phyloP scores from a whole-genome alignment of 2,329 filamentous ascomycete species.

The Raffaelea deltoideospora region DNA sequence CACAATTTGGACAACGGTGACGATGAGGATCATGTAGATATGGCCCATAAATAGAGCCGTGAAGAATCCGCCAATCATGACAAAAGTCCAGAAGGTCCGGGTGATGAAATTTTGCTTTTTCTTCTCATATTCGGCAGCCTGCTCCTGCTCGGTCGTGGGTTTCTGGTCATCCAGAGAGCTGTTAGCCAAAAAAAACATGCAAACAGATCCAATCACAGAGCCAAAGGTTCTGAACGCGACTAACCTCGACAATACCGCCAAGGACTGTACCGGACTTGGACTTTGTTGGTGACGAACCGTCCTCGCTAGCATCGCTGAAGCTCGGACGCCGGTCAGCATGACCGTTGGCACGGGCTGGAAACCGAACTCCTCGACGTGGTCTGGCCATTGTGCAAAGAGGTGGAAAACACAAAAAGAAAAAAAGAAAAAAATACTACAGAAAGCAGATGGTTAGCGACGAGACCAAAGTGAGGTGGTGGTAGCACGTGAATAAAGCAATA shows the following conservation, averaged over 20 bases:
- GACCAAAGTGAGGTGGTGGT: too few species aligned
- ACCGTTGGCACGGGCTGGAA: conserved; percentile 36
- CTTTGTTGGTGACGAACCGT: conserved; percentile 10
- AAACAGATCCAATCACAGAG: conserved; percentile 1
- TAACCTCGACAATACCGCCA: conserved; percentile 23
- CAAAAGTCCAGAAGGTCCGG: conserved; percentile 90
- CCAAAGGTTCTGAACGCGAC: neutral
- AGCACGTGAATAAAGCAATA: too few species aligned
- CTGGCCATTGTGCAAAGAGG: conserved; percentile 13
- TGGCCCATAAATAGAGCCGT: conserved; percentile 85
- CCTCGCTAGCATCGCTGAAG: conserved; percentile 43
- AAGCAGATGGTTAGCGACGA: neutral
- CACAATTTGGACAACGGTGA: conserved; percentile 87
- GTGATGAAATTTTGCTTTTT: conserved; percentile 98
- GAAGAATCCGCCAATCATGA: conserved; percentile 95
- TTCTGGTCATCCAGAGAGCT: conserved; percentile 19
- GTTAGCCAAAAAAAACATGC: neutral
- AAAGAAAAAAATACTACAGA: neutral
- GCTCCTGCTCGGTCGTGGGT: conserved; percentile 23
- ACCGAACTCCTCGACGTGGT: conserved; percentile 36
- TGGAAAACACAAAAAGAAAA: neutral
- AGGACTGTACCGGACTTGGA: conserved; percentile 16
- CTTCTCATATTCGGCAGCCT: conserved; percentile 71
- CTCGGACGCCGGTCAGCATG: conserved; percentile 46
- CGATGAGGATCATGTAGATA: conserved; percentile 88